phyloP scores from a whole-genome alignment of 495 filamentous ascomycete species.

The Lophiostoma macrostomum region DNA sequence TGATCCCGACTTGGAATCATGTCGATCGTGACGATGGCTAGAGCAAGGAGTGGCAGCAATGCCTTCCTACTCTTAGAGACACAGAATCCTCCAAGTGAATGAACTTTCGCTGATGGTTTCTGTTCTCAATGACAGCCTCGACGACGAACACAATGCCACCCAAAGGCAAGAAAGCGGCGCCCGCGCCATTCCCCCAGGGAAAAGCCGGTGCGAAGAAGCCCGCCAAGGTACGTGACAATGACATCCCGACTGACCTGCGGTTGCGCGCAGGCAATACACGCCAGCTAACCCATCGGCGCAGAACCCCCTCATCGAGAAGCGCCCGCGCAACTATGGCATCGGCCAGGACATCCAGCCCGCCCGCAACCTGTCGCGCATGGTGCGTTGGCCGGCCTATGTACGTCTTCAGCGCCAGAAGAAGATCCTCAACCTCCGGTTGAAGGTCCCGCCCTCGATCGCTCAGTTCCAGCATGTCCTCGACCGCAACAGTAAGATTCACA shows the following conservation, averaged over 20 bases:
- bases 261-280: neutral
- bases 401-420: conserved; percentile 99
- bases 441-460: conserved; percentile 95
- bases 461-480: conserved; percentile 98
- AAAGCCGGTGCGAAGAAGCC: conserved; percentile 95
- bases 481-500: conserved; percentile 64
- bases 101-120: conserved; percentile 82
- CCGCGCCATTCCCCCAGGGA: conserved; percentile 91
- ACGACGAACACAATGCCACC: conserved; percentile 57
- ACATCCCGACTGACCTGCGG: neutral
- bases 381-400: conserved; percentile 92
- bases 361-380: conserved; percentile 97
- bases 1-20: conserved; percentile 42
- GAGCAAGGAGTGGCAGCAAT: conserved; percentile 66
- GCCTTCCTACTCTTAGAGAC: conserved; percentile 71
- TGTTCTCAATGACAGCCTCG: conserved; percentile 99
- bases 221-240: conserved; percentile 61
- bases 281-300: conserved; percentile 14
- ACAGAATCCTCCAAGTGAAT: conserved; percentile 65
- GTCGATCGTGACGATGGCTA: conserved; percentile 77
- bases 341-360: conserved; percentile 98
- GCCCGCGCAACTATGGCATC: conserved; percentile 95
- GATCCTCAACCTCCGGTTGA: conserved; percentile 96
- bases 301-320: conserved; percentile 99
- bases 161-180: conserved; percentile 73